These are phyloP conservation scores for Heimioporus retisporus DNA, from an alignment of 1,284 basidiomycete genomes.

Conservation along the genomic window DNA sequence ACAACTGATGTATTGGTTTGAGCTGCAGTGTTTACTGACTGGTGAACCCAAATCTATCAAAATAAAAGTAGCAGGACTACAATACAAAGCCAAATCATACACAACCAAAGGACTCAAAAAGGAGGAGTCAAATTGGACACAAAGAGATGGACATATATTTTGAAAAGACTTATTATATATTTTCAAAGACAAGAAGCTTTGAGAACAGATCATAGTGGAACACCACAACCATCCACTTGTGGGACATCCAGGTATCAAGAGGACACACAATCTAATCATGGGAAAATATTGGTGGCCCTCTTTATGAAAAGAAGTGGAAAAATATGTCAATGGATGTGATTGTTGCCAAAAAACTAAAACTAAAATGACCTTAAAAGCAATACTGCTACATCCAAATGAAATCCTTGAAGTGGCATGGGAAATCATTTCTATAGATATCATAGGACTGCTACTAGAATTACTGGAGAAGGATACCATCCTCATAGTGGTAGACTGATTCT, in stretches of 20 bases:
- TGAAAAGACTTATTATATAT: too few species aligned
- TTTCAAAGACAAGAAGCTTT: too few species aligned
- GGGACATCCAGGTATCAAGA: not conserved
- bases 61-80: too few species aligned
- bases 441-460: not conserved
- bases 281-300: not conserved
- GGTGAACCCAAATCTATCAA: too few species aligned
- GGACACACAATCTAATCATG: not conserved
- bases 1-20: too few species aligned
- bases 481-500: not conserved
- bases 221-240: not conserved
- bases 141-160: too few species aligned
- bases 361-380: not conserved
- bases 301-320: not conserved
- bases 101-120: too few species aligned
- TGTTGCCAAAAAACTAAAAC: not conserved
- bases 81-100: too few species aligned
- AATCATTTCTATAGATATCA: constrained; percentile 36
- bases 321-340: not conserved
- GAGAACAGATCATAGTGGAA: too few species aligned
- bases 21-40: too few species aligned
- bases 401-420: not conserved
- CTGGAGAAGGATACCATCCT: not conserved
- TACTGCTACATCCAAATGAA: not conserved
- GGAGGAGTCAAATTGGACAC: too few species aligned